Percentiles rank a stretch among this genome's conserved stretches.
These are phyloP conservation scores for Aspergillus avenaceus DNA, from an alignment of 495 filamentous ascomycete genomes.

Conservation along the genomic window DNA sequence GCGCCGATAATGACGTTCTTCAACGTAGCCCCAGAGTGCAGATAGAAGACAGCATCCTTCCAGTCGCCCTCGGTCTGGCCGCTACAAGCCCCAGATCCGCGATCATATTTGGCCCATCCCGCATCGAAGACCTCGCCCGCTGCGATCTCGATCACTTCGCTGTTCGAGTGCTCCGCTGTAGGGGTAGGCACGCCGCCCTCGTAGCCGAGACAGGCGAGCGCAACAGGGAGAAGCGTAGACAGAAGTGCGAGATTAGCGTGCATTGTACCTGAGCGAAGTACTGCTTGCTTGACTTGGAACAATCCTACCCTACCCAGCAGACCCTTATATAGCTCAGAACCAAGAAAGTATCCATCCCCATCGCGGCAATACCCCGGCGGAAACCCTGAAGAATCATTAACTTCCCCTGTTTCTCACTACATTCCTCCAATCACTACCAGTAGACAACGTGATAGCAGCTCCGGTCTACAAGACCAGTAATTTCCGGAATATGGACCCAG, in stretches of 20 bases:
- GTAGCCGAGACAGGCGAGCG: conserved; percentile 15
- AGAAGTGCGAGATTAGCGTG: not conserved
- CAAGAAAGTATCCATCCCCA: too few species aligned
- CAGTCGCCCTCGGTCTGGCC: conserved; percentile 8
- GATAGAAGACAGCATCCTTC: conserved; percentile 15
- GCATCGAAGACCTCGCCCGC: conserved; percentile 14
- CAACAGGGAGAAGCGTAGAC: conserved; percentile 3
- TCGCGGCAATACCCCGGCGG: not conserved
- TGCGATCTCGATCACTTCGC: conserved; percentile 11
- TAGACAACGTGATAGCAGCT: too few species aligned
- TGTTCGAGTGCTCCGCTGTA: conserved; percentile 10
- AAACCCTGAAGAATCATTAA: not conserved
- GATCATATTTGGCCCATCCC: conserved; percentile 18
- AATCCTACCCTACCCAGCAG: too few species aligned
- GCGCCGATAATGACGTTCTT: conserved; percentile 18
- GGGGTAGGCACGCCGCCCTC: conserved; percentile 15
- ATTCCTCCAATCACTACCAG: not conserved
- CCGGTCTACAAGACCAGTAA: not conserved
- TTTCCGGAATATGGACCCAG: not conserved
- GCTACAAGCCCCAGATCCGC: conserved; percentile 14
- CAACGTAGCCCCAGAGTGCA: conserved; percentile 12
- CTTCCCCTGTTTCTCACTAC: too few species aligned
- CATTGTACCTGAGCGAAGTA: not conserved
- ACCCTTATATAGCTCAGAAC: not conserved
- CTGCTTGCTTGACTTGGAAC: too few species aligned